A percentile compares a stretch with the other conserved stretches of the same genome.
phyloP scores from a whole-genome alignment of 192 early-diverging fungal species.

The Umbelopsis isabellina region DNA sequence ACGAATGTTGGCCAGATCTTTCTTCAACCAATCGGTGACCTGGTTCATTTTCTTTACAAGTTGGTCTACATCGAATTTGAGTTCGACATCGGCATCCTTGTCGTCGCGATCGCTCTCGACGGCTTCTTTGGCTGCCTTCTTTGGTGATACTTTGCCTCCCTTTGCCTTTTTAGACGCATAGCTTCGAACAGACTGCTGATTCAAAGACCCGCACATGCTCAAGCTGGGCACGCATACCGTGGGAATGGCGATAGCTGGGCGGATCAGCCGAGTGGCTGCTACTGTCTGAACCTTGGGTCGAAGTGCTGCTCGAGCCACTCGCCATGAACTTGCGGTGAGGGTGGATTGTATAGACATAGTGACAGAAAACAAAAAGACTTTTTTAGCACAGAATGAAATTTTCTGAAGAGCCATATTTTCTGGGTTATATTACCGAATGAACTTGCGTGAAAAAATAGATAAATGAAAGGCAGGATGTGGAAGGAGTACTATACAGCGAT shows the following conservation, averaged over 20 bases:
- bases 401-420: no score
- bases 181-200: conserved; percentile 2
- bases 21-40: conserved; percentile 61
- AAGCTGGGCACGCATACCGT: not conserved
- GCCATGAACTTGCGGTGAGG: not conserved
- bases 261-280: not conserved
- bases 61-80: conserved; percentile 61
- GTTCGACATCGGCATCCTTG: conserved; percentile 33
- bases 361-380: not conserved
- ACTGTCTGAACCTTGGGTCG: not conserved
- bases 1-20: conserved; percentile 65
- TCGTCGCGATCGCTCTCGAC: conserved; percentile 29
- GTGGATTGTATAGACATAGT: not conserved
- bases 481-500: no score
- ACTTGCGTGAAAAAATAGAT: no score
- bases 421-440: no score
- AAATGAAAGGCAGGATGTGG: no score
- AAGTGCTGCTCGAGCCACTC: not conserved
- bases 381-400: not conserved
- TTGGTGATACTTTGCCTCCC: conserved; percentile 16
- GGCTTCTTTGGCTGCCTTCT: conserved; percentile 34
- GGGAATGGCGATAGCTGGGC: not conserved
- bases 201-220: not conserved
- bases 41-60: conserved; percentile 60
- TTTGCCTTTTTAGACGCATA: conserved; percentile 51